Percentiles rank a stretch among this genome's conserved stretches.
Evolutionary conservation across 257 asterid genomes (phyloP).

Genomic region (Nicotiana obtusifolia): DNA sequence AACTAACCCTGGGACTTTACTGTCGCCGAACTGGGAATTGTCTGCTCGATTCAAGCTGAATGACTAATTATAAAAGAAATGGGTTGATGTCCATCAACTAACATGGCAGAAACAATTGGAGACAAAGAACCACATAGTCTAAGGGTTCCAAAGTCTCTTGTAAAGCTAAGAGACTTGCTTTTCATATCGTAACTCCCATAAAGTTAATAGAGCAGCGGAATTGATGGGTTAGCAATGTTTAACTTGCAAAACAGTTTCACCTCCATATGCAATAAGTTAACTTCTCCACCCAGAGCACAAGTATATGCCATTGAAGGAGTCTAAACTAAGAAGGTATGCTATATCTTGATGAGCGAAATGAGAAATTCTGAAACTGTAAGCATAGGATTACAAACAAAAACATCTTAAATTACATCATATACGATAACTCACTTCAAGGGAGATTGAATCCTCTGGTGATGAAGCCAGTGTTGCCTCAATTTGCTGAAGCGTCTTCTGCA

Average conservation of each 20-base stretch:
- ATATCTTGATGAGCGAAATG: not conserved
- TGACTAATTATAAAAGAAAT: not conserved
- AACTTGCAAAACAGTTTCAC: not conserved
- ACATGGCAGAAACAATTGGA: not conserved
- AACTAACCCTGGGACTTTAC: not conserved
- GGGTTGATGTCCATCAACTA: not conserved
- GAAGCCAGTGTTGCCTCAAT: conserved; percentile 60
- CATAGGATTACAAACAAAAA: conserved; percentile 5
- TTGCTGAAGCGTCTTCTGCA: conserved; percentile 71
- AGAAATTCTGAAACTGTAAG: not conserved
- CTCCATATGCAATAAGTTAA: conserved; percentile 1
- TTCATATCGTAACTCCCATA: not conserved
- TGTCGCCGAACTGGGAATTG: not conserved
- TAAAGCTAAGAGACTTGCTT: not conserved
- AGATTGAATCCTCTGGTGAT: conserved; percentile 65
- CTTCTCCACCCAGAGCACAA: not conserved
- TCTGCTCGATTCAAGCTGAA: not conserved
- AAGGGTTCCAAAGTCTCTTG: not conserved
- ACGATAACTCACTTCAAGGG: conserved; percentile 74
- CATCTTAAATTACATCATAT: conserved; percentile 8
- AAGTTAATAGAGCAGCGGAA: not conserved
- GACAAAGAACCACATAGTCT: not conserved
- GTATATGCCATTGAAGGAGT: not conserved
- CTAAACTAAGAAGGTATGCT: not conserved
- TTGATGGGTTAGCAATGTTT: not conserved